Base-by-base conservation (phyloP, 2,329 filamentous ascomycete genomes). In the Dendrostoma leiphaemia region DNA sequence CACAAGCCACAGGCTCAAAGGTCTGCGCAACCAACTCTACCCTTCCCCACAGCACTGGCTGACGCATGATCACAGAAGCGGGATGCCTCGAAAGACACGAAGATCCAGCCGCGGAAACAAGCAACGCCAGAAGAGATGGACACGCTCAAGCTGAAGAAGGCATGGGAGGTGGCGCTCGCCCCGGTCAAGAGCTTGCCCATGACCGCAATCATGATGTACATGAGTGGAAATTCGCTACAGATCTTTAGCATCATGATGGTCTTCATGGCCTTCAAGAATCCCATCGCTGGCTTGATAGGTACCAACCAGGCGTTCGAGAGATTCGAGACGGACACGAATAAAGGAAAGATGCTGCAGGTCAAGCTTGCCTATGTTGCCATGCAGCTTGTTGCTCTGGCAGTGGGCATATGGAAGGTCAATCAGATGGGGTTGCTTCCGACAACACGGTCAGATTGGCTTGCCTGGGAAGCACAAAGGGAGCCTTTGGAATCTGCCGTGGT, bases 201-300 rank as follows among this genome's bases (percentile, higher is more conserved):
- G 94, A 97, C 95, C 54, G 92, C 88, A 60, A 93, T 99, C 70
- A 97, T 97, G 86, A 97, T 97, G 91, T 99, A 99, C 81, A 99
- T 99, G 94, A 95, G 93, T 29, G 94, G 94, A 66, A 99, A 97
- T 76, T 91, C 90, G 58, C 83, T 99, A 44, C 94, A 99, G 71
- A 97, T 99, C 62, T 99, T 99, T 78, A 95, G 89, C 73, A 97
- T 99, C 74, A 97, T 97, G 91, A 99, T 97, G 92, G 93, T 97
- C 17, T 92, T 93, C 66, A 97, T 97, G 89, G 86, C 96, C 43
- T 99, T 99, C 81, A 97, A 97, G 79, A 95, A 90, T 62, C 94
- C 94, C 9, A 81, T 99, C 57, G 84, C 90, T 71, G 94, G 92
- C 31, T 76, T 97, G 43, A 74, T 96, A 57, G 84, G 78, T 62